Evolutionary conservation across 208 protist species (phyloP), one percentile per base, ranked within the genome.

Genomic region (Sergeia podlipaevii): DNA sequence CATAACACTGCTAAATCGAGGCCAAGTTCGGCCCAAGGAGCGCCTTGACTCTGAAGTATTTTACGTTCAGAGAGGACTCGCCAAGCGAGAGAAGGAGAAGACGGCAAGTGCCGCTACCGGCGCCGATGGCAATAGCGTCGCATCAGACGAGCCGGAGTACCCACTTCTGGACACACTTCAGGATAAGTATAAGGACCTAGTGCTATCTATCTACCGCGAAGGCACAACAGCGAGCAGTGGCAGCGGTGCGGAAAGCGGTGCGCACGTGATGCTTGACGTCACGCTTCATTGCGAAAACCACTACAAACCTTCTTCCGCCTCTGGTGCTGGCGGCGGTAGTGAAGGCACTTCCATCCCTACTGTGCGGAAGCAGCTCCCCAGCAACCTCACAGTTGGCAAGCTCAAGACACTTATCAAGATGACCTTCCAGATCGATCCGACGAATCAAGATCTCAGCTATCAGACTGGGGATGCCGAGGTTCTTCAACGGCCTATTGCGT

Each of bases 181-280:
- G 18, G 83, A 84, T 46, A 88, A 89, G 63, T 80, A 95, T 68
- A 89, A 92, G 73, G 79, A 95, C 42, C 64, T 88, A 23, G 79
- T 95, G 23, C 67, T 90, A n/a, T 66, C 76, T 34, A 79, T 95
- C 49, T 81, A 79, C 70, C 57, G 60, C 27, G 88, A 89, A 3
- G 80, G 80, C 43, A 74, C 74, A 55, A 86, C 84, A 6, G 84
- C 88, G 7, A 78, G 59, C 49, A 71, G 49, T 4, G 80, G 79
- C 54, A 79, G 81, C 18, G 70, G 60, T 27, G 54, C 55, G 10
- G 80, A 81, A 51, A 79, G 81, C 18, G 70, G 60, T 27, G 54
- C 55, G 10, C 70, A 88, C 39, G 21, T 90, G 28, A 85, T 92
- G 84, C 57, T 95, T 34, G 48, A 74, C 49, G 71, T 92, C 23